These are phyloP conservation scores for Lasiosphaeria hispida DNA, from an alignment of 495 filamentous ascomycete genomes.

Conservation along the genomic window DNA sequence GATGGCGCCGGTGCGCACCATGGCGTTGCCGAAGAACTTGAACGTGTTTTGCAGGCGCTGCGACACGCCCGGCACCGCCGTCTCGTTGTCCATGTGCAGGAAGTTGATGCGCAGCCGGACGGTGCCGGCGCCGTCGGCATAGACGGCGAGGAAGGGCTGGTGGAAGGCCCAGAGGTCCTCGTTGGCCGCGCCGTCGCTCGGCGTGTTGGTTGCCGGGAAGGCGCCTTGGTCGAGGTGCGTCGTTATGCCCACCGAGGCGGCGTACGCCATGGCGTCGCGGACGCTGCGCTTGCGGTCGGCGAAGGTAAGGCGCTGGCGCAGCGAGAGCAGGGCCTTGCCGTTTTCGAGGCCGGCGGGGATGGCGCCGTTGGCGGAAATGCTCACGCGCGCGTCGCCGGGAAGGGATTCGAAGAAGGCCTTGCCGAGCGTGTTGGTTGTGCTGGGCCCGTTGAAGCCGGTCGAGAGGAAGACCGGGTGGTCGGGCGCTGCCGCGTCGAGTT, in stretches of 20 bases:
- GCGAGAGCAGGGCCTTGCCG: conserved; percentile 21
- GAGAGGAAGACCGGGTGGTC: conserved; percentile 26
- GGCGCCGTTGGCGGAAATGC: conserved; percentile 14
- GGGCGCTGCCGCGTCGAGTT: conserved; percentile 24
- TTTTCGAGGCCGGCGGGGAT: conserved; percentile 20
- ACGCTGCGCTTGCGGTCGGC: conserved; percentile 18
- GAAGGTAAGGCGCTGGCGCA: conserved; percentile 20
- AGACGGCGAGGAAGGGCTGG: conserved; percentile 25
- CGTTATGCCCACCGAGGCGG: conserved; percentile 25
- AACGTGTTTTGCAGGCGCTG: conserved; percentile 27
- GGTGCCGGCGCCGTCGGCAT: conserved; percentile 8
- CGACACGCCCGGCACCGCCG: conserved; percentile 8
- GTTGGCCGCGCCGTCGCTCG: conserved; percentile 23
- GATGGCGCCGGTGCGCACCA: conserved; percentile 30
- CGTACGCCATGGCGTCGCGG: conserved; percentile 27
- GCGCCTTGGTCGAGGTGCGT: conserved; percentile 33
- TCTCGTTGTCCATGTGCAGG: conserved; percentile 20
- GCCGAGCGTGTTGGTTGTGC: conserved; percentile 24
- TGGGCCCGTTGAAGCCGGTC: conserved; percentile 22
- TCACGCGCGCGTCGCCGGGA: not conserved
- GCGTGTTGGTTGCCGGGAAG: conserved; percentile 21
- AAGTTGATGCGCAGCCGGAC: conserved; percentile 31
- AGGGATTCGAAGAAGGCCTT: conserved; percentile 20
- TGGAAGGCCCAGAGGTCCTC: conserved; percentile 28
- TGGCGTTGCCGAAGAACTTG: conserved; percentile 28